A percentile compares a stretch with the other conserved stretches of the same genome.
Evolutionary conservation across 1,284 basidiomycete genomes (phyloP).

Genomic region (Papiliotrema laurentii): DNA sequence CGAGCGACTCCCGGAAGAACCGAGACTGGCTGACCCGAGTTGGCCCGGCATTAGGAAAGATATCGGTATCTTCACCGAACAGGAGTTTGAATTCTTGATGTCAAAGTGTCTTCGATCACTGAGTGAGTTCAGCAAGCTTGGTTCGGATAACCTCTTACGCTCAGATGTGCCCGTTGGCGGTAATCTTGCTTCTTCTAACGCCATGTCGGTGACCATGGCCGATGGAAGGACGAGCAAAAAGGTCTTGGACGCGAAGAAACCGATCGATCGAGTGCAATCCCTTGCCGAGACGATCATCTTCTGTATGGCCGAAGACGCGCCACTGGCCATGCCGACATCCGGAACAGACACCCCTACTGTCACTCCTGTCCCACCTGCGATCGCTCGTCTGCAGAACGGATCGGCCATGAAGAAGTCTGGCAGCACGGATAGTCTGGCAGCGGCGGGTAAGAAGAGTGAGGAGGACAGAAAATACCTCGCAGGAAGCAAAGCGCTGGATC

Average conservation of each 20-base stretch:
- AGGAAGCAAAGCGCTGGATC: conserved; percentile 84
- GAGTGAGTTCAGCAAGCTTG: conserved; percentile 56
- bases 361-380: conserved; percentile 19
- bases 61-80: conserved; percentile 79
- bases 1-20: conserved; percentile 52
- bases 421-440: conserved; percentile 41
- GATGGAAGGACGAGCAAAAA: conserved; percentile 58
- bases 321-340: conserved; percentile 49
- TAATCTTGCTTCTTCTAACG: conserved; percentile 31
- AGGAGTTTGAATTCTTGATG: conserved; percentile 80
- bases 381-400: conserved; percentile 32
- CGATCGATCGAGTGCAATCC: conserved; percentile 64
- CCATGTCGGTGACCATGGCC: conserved; percentile 47
- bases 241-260: conserved; percentile 70
- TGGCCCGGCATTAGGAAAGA: conserved; percentile 74
- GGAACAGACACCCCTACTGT: conserved; percentile 51
- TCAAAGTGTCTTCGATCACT: conserved; percentile 83
- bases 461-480: conserved; percentile 59
- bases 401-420: conserved; percentile 47
- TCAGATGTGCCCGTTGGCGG: conserved; percentile 53
- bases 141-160: not conserved
- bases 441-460: conserved; percentile 39
- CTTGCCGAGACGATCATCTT: conserved; percentile 86
- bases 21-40: conserved; percentile 60
- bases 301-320: conserved; percentile 82